Evolutionary conservation across 768 basidiomycete species (phyloP).

Genomic region (Tulasnella sp.): DNA sequence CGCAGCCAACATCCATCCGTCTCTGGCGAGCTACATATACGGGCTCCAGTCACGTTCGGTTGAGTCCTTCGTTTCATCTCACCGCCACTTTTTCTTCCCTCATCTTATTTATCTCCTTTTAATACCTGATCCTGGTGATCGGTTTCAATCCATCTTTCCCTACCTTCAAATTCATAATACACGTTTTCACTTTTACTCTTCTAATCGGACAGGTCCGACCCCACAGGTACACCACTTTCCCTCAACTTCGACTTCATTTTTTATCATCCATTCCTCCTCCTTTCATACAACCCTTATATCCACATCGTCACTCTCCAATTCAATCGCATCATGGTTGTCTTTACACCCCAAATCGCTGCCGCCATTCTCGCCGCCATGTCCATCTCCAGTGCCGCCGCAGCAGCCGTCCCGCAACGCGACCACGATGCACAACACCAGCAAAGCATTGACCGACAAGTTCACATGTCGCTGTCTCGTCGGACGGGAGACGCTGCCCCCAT

Average conservation of each 20-base stretch:
- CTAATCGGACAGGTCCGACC: no score
- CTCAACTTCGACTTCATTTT: constrained; percentile 17
- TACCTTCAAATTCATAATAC: no score
- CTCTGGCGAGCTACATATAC: no score
- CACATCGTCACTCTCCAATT: not conserved
- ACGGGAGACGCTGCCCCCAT: not conserved
- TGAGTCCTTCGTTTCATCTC: not conserved
- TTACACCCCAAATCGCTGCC: constrained; percentile 40
- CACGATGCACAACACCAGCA: no score
- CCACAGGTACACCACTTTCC: no score
- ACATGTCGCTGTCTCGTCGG: constrained; percentile 2
- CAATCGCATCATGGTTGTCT: constrained; percentile 37
- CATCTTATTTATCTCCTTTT: constrained; percentile 27
- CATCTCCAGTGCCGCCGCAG: constrained; percentile 28
- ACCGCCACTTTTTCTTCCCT: constrained; percentile 29
- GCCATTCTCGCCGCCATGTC: constrained; percentile 39
- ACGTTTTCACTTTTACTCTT: no score
- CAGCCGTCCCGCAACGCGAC: constrained; percentile 31
- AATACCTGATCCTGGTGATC: constrained; percentile 56
- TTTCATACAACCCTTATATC: constrained; percentile 5
- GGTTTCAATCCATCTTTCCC: constrained; percentile 22
- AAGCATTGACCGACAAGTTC: constrained; percentile 22
- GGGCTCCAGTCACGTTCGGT: no score
- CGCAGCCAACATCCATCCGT: no score
- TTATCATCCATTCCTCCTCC: constrained; percentile 11